Evolutionary conservation across 202 grass and related monocot genomes (phyloP).

Genomic region (Digitaria exilis): DNA sequence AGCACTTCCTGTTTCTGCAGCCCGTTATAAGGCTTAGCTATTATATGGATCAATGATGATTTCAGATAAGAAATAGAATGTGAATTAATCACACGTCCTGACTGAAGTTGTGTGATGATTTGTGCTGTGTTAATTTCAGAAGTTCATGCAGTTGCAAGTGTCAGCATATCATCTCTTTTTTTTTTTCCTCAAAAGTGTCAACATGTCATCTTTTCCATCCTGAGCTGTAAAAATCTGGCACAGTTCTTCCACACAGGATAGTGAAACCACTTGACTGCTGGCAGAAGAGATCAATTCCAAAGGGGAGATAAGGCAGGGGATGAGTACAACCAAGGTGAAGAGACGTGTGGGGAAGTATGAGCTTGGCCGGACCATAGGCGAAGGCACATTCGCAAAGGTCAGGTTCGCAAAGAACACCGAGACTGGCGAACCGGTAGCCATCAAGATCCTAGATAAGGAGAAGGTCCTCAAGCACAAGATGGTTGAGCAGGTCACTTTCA

Average conservation of each 20-base stretch:
- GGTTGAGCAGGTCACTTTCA: conserved; percentile 63
- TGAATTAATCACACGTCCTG: not conserved
- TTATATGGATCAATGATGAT: not conserved
- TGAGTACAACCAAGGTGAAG: conserved; percentile 71
- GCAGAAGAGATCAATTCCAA: conserved; percentile 13
- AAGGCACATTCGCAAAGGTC: conserved; percentile 84
- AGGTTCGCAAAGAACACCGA: conserved; percentile 63
- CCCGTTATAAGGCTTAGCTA: not conserved
- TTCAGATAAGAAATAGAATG: not conserved
- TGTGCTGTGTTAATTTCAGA: not conserved
- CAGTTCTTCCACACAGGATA: conserved; percentile 15
- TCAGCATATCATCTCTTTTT: not conserved
- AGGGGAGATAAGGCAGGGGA: conserved; percentile 28
- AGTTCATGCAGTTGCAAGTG: not conserved
- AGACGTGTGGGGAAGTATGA: conserved; percentile 82
- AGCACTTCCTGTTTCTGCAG: not conserved
- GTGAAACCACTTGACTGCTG: not conserved
- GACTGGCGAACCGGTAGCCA: conserved; percentile 63
- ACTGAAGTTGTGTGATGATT: not conserved
- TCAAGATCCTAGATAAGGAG: conserved; percentile 83
- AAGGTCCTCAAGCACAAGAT: conserved; percentile 85
- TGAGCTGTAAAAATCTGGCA: not conserved
- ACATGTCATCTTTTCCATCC: too few species aligned
- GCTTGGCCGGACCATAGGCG: conserved; percentile 71
- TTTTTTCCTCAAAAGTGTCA: too few species aligned